phyloP scores from a whole-genome alignment of 2,329 filamentous ascomycete species.

The Trichoderma sp. region DNA sequence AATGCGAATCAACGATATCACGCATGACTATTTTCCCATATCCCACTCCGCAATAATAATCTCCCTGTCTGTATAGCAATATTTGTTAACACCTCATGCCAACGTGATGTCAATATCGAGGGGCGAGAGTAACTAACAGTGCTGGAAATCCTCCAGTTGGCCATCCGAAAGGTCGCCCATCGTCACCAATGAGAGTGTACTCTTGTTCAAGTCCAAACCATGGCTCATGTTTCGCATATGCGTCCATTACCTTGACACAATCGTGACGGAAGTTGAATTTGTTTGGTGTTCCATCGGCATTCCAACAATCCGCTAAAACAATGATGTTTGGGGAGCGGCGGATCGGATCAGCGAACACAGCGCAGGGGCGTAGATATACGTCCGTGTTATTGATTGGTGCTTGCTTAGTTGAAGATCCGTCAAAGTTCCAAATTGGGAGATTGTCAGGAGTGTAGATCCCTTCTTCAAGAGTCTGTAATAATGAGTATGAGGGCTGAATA shows the following conservation, averaged over 20 bases:
- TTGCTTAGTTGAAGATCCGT: conserved; percentile 85
- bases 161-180: conserved; percentile 81
- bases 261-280: conserved; percentile 68
- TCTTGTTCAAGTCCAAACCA: conserved; percentile 99
- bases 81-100: too few species aligned
- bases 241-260: too few species aligned
- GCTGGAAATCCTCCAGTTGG: conserved; percentile 67
- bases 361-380: conserved; percentile 89
- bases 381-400: conserved; percentile 94
- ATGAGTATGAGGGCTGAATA: too few species aligned
- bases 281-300: conserved; percentile 90
- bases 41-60: too few species aligned
- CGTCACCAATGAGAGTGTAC: conserved; percentile 75
- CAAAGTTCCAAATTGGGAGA: conserved; percentile 46
- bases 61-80: too few species aligned
- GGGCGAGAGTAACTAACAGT: too few species aligned
- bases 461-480: too few species aligned
- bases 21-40: too few species aligned
- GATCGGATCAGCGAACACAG: conserved; percentile 89
- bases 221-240: conserved; percentile 42
- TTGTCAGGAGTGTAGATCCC: too few species aligned
- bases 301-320: conserved; percentile 93
- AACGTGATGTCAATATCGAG: too few species aligned
- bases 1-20: too few species aligned
- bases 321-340: conserved; percentile 86